A percentile compares a stretch with the other conserved stretches of the same genome.
phyloP scores from a whole-genome alignment of 176 grass and related monocot species.

The Coix lacrymajobi region DNA sequence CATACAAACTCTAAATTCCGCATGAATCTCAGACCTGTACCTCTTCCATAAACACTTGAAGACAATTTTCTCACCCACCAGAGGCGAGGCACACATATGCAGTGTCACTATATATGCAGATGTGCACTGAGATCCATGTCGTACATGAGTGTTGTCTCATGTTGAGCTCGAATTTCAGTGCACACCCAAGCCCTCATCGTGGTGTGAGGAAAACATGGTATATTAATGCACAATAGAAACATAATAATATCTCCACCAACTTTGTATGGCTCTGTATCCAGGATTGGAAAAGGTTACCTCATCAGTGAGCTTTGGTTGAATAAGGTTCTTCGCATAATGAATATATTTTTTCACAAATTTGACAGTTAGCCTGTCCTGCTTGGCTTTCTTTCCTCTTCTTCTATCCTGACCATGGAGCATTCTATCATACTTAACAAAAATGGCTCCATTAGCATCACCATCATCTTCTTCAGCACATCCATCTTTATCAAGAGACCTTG shows the following conservation, averaged over 20 bases:
- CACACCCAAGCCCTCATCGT: not conserved
- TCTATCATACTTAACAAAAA: constrained; percentile 95
- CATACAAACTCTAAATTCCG: not conserved
- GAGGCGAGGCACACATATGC: not conserved
- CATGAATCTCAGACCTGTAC: not conserved
- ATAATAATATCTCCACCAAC: not conserved
- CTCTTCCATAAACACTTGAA: not conserved
- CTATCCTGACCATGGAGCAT: constrained; percentile 95
- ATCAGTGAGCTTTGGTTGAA: constrained; percentile 88
- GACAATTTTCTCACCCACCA: not conserved
- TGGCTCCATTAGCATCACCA: constrained; percentile 59
- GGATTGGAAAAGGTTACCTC: constrained; percentile 53
- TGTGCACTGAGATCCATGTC: not conserved
- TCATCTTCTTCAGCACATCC: constrained; percentile 89
- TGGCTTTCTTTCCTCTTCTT: constrained; percentile 75
- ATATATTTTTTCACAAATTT: constrained; percentile 99
- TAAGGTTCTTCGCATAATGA: constrained; percentile 93
- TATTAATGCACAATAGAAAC: not conserved
- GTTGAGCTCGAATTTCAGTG: not conserved
- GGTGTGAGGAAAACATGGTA: not conserved
- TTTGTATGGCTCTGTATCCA: not conserved
- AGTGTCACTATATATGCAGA: not conserved
- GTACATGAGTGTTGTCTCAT: not conserved
- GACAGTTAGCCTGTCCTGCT: constrained; percentile 79
- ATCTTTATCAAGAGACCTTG: constrained; percentile 52